Conservation (phyloP, 1,284 basidiomycete species). For the Rhodotorula sp. region DNA sequence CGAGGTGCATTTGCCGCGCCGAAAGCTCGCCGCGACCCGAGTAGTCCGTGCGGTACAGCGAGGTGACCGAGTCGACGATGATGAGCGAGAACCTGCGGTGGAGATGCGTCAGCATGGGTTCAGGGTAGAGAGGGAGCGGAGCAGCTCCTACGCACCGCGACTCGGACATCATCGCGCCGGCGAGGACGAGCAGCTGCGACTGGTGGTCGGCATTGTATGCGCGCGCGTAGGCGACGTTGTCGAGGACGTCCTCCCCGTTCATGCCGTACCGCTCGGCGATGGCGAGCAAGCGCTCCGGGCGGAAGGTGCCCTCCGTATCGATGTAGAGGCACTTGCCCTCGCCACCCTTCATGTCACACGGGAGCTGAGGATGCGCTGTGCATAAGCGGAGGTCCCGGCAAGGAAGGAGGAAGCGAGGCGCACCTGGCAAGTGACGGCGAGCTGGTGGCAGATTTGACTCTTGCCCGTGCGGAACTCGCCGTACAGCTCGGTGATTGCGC, state of each 20-base stretch:
- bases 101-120: too few relatives aligned
- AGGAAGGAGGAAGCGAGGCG: constrained; percentile 6
- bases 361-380: constrained; percentile 59
- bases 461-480: constrained; percentile 99
- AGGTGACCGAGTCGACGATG: constrained; percentile 96
- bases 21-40: constrained; percentile 93
- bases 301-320: constrained; percentile 98
- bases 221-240: constrained; percentile 97
- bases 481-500: constrained; percentile 96
- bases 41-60: constrained; percentile 94
- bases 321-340: constrained; percentile 99
- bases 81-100: constrained; percentile 81
- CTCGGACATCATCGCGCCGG: constrained; percentile 95
- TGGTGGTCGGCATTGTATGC: constrained; percentile 99
- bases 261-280: constrained; percentile 94
- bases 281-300: constrained; percentile 88
- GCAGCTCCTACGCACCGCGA: constrained; percentile 65
- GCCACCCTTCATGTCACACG: constrained; percentile 95
- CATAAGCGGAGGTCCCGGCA: too few relatives aligned
- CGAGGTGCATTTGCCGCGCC: constrained; percentile 94
- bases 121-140: neutral
- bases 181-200: constrained; percentile 82
- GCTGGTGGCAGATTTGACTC: constrained; percentile 96
- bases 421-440: constrained; percentile 93
- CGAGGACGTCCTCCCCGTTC: constrained; percentile 94